Conservation (phyloP, 1,139 yeast species). For the Diutina neorugosa region DNA sequence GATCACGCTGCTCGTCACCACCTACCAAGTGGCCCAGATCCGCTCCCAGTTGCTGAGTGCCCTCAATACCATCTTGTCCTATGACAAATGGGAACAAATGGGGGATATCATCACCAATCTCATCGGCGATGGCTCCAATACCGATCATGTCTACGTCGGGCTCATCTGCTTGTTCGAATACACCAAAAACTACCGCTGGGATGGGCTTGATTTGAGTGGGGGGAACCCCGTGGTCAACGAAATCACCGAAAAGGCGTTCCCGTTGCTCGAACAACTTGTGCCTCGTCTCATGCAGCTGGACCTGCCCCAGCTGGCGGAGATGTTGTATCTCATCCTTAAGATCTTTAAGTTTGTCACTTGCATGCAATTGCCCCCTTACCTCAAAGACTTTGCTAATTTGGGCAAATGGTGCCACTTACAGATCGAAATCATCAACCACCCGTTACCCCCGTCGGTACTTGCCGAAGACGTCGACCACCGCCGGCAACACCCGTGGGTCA, state of each 20-base stretch:
- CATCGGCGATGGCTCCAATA: slow-evolving; percentile 30
- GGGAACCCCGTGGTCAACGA: slow-evolving; percentile 28
- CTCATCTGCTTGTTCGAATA: slow-evolving; percentile 45
- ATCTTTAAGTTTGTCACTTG: slow-evolving; percentile 52
- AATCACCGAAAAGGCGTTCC: slow-evolving; percentile 38
- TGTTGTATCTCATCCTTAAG: slow-evolving; percentile 50
- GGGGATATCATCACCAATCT: slow-evolving; percentile 24
- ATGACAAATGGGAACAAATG: slow-evolving; percentile 36
- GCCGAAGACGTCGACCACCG: slow-evolving; percentile 27
- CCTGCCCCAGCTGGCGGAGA: slow-evolving; percentile 32
- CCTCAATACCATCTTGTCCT: slow-evolving; percentile 28
- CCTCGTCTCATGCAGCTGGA: slow-evolving; percentile 23
- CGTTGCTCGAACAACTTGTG: slow-evolving; percentile 40
- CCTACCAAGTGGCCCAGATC: slow-evolving; percentile 22
- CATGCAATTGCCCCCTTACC: slow-evolving; percentile 45
- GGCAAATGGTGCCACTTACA: slow-evolving; percentile 58
- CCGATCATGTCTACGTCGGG: slow-evolving; percentile 45
- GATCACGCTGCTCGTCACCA: slow-evolving; percentile 30
- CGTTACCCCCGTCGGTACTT: slow-evolving; percentile 25
- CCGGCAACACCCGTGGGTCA: slow-evolving; percentile 35
- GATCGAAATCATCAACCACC: slow-evolving; percentile 35
- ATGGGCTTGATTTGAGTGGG: slow-evolving; percentile 33
- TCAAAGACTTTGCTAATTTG: slow-evolving; percentile 36
- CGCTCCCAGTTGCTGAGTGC: slow-evolving; percentile 31
- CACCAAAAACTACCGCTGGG: slow-evolving; percentile 46